phyloP scores from a whole-genome alignment of 2,329 filamentous ascomycete species.

The Colletotrichum chlorophyti region DNA sequence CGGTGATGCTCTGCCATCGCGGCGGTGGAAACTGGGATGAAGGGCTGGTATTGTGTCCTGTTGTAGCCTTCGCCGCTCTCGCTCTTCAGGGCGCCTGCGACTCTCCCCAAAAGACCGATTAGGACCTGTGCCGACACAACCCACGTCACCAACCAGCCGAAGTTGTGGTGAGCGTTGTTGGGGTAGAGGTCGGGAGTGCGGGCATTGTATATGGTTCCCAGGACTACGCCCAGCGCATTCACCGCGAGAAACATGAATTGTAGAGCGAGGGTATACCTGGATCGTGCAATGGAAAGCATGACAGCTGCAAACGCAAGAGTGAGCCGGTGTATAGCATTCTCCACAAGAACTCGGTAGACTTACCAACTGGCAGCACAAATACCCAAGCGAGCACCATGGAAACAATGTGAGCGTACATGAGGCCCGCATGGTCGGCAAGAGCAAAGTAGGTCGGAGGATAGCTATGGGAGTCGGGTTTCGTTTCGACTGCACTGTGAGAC shows the following conservation, averaged over 20 bases:
- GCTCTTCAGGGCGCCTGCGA: constrained; percentile 48
- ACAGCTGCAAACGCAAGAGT: constrained; percentile 62
- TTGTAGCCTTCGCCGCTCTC: background rate
- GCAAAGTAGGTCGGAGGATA: constrained; percentile 66
- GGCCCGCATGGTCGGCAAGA: constrained; percentile 55
- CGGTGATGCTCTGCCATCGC: constrained; percentile 60
- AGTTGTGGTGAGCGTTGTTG: constrained; percentile 86
- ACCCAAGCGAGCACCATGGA: constrained; percentile 78
- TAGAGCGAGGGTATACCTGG: constrained; percentile 71
- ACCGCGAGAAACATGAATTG: constrained; percentile 73
- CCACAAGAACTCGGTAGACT: constrained; percentile 39
- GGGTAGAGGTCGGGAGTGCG: constrained; percentile 86
- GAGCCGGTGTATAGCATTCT: constrained; percentile 2
- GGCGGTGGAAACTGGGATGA: constrained; percentile 67
- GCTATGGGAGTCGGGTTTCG: constrained; percentile 31
- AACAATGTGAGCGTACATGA: constrained; percentile 74
- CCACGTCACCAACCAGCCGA: constrained; percentile 85
- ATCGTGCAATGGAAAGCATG: constrained; percentile 84
- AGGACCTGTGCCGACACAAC: constrained; percentile 73
- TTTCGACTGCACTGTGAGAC: constrained; percentile 14
- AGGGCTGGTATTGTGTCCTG: constrained; percentile 59
- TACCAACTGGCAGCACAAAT: constrained; percentile 75
- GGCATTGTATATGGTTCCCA: constrained; percentile 77
- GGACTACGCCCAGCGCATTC: constrained; percentile 69
- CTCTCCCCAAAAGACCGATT: constrained; percentile 69